A percentile compares a stretch with the other conserved stretches of the same genome.
Conservation (phyloP, 257 asterid genomes). For the Scutellaria barbata region DNA sequence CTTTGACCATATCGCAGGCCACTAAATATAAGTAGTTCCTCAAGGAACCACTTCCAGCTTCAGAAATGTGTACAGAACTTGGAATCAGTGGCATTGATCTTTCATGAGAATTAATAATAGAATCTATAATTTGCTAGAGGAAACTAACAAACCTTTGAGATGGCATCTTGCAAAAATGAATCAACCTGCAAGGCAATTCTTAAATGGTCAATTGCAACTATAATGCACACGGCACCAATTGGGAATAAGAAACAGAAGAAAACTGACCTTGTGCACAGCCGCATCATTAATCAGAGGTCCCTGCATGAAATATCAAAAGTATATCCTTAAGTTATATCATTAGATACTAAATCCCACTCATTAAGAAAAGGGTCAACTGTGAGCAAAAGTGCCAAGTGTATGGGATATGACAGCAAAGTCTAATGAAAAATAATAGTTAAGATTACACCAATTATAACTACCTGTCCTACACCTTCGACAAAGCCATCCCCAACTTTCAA, state of each 20-base stretch:
- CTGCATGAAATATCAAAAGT: slow-evolving; percentile 44
- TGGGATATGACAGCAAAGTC: slow-evolving; percentile 24
- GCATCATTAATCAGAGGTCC: slow-evolving; percentile 97
- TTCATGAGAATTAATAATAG: slow-evolving; percentile 1
- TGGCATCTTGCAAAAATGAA: slow-evolving; percentile 78
- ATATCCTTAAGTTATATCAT: slow-evolving; percentile 30
- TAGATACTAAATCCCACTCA: slow-evolving; percentile 26
- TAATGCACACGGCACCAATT: slow-evolving; percentile 10
- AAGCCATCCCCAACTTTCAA: slow-evolving; percentile 98
- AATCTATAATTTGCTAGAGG: slow-evolving; percentile 21
- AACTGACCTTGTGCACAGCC: slow-evolving; percentile 77
- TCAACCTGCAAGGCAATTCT: slow-evolving; percentile 69
- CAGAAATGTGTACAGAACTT: slow-evolving; percentile 16
- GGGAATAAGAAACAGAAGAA: slow-evolving; percentile 33
- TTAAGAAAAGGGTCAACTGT: slow-evolving; percentile 35
- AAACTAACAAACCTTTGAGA: slow-evolving; percentile 70
- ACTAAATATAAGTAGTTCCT: slow-evolving; percentile 4
- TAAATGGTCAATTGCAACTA: slow-evolving; percentile 30
- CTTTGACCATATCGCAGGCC: slow-evolving; percentile 3
- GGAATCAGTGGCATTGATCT: slow-evolving; percentile 24
- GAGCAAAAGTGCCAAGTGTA: slow-evolving; percentile 11
- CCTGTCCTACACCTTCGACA: slow-evolving; percentile 90
- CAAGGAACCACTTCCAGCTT: slow-evolving; percentile 10
- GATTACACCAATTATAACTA: slow-evolving; percentile 26
- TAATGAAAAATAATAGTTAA: slow-evolving; percentile 10